Conservation (phyloP, 257 asterid species). For the Petunia axillaris region DNA sequence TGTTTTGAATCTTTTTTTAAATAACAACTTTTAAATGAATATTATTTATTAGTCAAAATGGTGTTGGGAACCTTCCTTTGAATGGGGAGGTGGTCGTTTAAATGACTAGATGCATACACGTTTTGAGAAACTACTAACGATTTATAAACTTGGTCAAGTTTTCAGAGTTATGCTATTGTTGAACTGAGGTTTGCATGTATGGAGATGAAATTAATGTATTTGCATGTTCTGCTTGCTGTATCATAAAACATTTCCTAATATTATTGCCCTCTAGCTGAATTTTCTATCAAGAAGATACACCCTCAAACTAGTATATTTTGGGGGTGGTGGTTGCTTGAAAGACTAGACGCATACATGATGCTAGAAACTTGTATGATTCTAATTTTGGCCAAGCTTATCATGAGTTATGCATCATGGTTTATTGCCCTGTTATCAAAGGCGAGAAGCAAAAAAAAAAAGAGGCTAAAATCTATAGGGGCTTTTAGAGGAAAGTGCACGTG, state of each 20-base stretch:
- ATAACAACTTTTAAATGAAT: background rate
- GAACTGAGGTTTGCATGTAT: background rate
- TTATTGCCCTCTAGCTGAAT: background rate
- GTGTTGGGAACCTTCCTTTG: background rate
- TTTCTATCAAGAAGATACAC: background rate
- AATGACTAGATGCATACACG: background rate
- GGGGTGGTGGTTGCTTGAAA: constrained; percentile 6
- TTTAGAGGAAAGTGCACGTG: too few species aligned
- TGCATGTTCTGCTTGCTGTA: background rate
- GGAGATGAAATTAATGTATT: background rate
- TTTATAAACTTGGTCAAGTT: background rate
- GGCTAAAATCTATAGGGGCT: too few species aligned
- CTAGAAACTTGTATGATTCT: background rate
- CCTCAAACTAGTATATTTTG: background rate
- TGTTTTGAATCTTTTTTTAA: background rate
- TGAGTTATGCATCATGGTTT: background rate
- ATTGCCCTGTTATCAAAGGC: too few species aligned
- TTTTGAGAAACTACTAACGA: background rate
- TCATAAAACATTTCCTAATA: background rate
- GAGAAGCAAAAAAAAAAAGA: too few species aligned
- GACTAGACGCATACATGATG: background rate
- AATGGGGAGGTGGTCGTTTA: background rate
- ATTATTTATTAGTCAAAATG: background rate
- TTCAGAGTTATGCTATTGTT: background rate
- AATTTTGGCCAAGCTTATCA: background rate